Evolutionary conservation across 192 early-diverging fungal genomes (phyloP), one percentile per base, ranked within the genome.

Genomic region (Piromyces finnis): DNA sequence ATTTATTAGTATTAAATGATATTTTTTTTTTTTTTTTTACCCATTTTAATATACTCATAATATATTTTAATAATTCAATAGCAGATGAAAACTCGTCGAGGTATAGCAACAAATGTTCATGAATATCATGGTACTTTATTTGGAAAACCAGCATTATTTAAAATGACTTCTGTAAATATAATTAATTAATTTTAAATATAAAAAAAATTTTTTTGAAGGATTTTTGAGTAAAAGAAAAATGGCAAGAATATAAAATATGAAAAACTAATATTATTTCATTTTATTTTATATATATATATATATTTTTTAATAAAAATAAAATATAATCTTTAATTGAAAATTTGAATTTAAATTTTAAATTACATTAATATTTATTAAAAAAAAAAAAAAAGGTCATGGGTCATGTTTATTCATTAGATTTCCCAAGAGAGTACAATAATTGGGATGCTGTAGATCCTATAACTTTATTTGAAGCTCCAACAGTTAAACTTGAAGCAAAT

Each of bases 391-490:
- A 32, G 81, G 87, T 87, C 6, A 84, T 81, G 36, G 87, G 87
- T 12, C 81, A 87, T 39, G 81, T 87, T 5, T 86, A 85, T 78
- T 83, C 81, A 68, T 77, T 87, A 14, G 87, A 87, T 41, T 87
- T 87, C 78, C 82, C 84, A 5, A 51, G 80, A 77, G 84, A 83
- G 77, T 80, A 80, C 78, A 88, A 88, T 77, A 83, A 83, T 14
- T 88, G 87, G 87, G 81, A 88, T 37, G 17, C 81, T 22, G 82
- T 87, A 59, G 84, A 89, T 79, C 87, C 87, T 22, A 30, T 81
- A 12, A 80, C 37, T 29, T 77, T 88, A n/a, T 88, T 89, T 79
- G 79, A 35, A 14, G 88, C 88, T 7, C 80, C 77, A 28, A 88
- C 85, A 12, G 41, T 81, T 30, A 83, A 89, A 37, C 35, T 41